Conservation (phyloP, 2,329 filamentous ascomycete genomes). For the Tothia fuscella region DNA sequence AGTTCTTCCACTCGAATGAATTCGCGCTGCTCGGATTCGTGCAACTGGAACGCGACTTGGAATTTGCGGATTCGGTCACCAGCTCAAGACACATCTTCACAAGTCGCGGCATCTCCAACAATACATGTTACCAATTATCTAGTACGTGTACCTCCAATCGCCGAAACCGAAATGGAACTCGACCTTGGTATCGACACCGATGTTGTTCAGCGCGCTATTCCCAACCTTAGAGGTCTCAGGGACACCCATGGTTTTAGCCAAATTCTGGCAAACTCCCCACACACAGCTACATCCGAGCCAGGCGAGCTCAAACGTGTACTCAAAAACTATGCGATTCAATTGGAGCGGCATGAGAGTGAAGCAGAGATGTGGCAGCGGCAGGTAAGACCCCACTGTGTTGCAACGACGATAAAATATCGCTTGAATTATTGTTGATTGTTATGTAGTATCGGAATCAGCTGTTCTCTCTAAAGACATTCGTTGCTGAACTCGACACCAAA, state of each 20-base stretch:
- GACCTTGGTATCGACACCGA: slow-evolving; percentile 1
- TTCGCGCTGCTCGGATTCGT: too few relatives aligned
- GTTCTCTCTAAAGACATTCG: background rate
- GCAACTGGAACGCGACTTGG: too few relatives aligned
- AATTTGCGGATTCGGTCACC: too few relatives aligned
- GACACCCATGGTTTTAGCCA: background rate
- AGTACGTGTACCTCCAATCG: too few relatives aligned
- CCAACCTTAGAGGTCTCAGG: slow-evolving; percentile 2
- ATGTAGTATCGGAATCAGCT: background rate
- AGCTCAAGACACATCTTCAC: too few relatives aligned
- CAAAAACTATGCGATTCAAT: background rate
- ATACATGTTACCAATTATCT: too few relatives aligned
- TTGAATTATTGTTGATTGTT: background rate
- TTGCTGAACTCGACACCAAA: background rate
- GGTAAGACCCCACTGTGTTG: background rate
- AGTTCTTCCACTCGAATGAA: too few relatives aligned
- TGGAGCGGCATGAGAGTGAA: slow-evolving; percentile 7
- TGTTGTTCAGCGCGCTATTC: background rate
- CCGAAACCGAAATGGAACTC: slow-evolving; percentile 1
- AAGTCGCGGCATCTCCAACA: too few relatives aligned
- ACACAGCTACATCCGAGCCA: background rate
- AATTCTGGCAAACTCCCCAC: background rate
- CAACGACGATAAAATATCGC: background rate
- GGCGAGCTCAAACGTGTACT: background rate
- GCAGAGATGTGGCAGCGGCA: slow-evolving; percentile 4